Base-by-base conservation (phyloP, 257 asterid genomes). In the Lycium ferocissimum region DNA sequence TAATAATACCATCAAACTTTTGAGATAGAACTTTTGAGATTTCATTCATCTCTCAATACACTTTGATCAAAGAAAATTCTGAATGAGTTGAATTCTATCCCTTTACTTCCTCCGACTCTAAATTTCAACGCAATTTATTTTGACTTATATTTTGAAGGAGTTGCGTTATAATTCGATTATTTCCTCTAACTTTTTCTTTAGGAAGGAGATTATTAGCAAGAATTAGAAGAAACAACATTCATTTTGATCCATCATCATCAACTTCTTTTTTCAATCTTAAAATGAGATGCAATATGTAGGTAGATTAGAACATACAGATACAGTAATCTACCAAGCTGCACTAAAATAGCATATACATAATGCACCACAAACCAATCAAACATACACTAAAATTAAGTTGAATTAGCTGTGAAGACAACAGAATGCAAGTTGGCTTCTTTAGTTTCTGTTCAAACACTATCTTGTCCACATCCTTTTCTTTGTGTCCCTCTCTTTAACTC, bases 391-490 rank as follows among this genome's bases (percentile, higher is more conserved):
- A 12, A 38, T 17, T 53, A 9, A 22, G 56, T 40, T 14, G 37
- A 58, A 63, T 67, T 83, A 58, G 33, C 59, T 20, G 43, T 43
- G 71, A 45, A 82, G 87, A 84, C 89, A 80, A 83, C 81, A 72
- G 63, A 72, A n/a, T 6, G 9, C 53, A 38, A 82, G 79, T 83
- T 78, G 90, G 86, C 90, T 85, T 85, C 72, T 83, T 54, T 35
- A 40, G 57, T 26, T 40, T 76, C 59, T 81, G 65, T 22, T 83
- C 61, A 62, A 22, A 79, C 73, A 65, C 90, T 85, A 94, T 81
- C 98, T 94, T 73, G 94, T 84, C 98, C 99, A 96, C 86, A 92
- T 85, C 88, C 98, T 94, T 90, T 93, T 96, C 93, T 95, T 95
- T 91, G 85, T 87, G 11, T 95, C 98, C 87, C 92, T 91, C 88